Evolutionary conservation across 129 eudicot species (phyloP).

Genomic region (Centella asiatica): DNA sequence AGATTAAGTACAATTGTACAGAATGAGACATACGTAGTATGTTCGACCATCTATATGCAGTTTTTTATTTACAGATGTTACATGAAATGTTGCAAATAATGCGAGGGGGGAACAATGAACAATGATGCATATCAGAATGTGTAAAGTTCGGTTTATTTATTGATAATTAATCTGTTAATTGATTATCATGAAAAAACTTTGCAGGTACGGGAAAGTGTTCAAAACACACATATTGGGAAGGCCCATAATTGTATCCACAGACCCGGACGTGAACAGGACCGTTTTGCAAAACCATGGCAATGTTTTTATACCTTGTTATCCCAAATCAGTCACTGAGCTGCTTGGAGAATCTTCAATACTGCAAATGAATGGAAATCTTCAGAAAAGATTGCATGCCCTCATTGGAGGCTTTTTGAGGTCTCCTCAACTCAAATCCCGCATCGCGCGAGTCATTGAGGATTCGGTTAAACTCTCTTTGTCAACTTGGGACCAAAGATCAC

Average conservation of each 20-base stretch:
- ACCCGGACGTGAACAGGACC: conserved; percentile 75
- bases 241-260: conserved; percentile 79
- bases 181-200: too few species aligned
- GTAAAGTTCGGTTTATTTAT: too few species aligned
- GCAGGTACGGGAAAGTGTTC: conserved; percentile 88
- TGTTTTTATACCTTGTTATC: conserved; percentile 68
- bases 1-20: too few species aligned
- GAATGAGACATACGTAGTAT: too few species aligned
- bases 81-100: too few species aligned
- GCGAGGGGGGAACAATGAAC: too few species aligned
- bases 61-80: too few species aligned
- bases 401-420: conserved; percentile 74
- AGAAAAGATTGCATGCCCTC: conserved; percentile 70
- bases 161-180: too few species aligned
- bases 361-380: conserved; percentile 65
- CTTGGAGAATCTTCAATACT: conserved; percentile 75
- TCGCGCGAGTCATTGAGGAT: conserved; percentile 52
- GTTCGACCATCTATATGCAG: too few species aligned
- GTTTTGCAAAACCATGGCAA: conserved; percentile 72
- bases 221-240: conserved; percentile 76
- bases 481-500: conserved; percentile 34
- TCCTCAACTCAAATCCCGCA: conserved; percentile 62
- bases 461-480: conserved; percentile 50
- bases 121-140: too few species aligned
- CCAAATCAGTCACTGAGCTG: conserved; percentile 72